These are phyloP conservation scores for Boletus edulis DNA, from an alignment of 768 basidiomycete species.

Conservation along the genomic window DNA sequence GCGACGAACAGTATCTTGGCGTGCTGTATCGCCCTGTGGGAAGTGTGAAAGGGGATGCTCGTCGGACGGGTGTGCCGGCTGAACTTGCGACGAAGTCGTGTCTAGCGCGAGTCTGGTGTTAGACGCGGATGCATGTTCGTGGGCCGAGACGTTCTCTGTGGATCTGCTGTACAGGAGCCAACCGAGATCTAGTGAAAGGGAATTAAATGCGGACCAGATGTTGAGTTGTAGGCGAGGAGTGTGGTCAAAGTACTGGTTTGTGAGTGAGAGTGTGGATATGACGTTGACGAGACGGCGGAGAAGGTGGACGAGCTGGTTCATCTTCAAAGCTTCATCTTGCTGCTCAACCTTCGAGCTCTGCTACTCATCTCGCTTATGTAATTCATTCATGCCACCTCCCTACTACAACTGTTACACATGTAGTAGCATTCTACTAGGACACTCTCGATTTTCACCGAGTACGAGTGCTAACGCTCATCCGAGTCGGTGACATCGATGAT, in stretches of 20 bases:
- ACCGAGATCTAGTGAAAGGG: background rate
- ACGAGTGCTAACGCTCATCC: no score
- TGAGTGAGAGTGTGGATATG: slow-evolving; percentile 67
- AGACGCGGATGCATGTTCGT: background rate
- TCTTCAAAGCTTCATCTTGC: background rate
- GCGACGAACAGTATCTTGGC: slow-evolving; percentile 49
- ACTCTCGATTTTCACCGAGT: no score
- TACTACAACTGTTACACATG: no score
- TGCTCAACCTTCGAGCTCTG: background rate
- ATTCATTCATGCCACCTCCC: background rate
- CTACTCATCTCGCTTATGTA: slow-evolving; percentile 8
- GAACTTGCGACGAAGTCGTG: background rate
- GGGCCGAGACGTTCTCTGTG: background rate
- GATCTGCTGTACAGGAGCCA: background rate
- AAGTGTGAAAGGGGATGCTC: background rate
- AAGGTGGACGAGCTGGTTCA: slow-evolving; percentile 52
- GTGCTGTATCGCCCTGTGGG: background rate
- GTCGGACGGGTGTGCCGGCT: slow-evolving; percentile 11
- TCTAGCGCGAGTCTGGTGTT: background rate
- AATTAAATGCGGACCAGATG: slow-evolving; percentile 7
- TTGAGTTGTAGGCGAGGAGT: background rate
- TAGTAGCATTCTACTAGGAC: no score
- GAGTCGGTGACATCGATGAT: background rate
- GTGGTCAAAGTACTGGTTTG: slow-evolving; percentile 41
- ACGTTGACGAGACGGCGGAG: slow-evolving; percentile 66